Conservation (phyloP, 2,329 filamentous ascomycete species). For the Ascosphaera apis region DNA sequence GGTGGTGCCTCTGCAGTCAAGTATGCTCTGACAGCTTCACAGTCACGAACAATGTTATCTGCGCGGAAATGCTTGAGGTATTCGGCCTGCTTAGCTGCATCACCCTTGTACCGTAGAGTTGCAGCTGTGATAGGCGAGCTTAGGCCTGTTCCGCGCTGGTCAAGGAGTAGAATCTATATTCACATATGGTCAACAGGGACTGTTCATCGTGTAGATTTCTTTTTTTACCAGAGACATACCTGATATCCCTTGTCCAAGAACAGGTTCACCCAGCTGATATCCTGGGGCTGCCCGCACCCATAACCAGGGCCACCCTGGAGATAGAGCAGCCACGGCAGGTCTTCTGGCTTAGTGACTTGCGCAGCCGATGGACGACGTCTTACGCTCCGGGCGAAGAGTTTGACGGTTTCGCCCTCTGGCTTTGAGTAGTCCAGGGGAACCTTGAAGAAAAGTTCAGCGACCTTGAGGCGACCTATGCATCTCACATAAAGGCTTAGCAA, state of each 20-base stretch:
- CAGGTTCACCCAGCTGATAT: constrained; percentile 44
- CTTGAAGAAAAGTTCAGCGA: constrained; percentile 68
- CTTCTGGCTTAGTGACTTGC: constrained; percentile 20
- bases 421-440: constrained; percentile 60
- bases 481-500: not conserved
- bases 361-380: constrained; percentile 25
- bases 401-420: constrained; percentile 36
- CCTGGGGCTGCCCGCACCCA: constrained; percentile 51
- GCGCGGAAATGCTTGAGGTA: constrained; percentile 73
- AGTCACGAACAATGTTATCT: constrained; percentile 74
- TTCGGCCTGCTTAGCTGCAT: constrained; percentile 43
- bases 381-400: constrained; percentile 56
- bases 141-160: constrained; percentile 73
- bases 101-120: constrained; percentile 43
- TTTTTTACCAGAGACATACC: constrained; percentile 16
- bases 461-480: constrained; percentile 40
- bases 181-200: not conserved
- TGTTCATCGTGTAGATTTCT: not conserved
- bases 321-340: constrained; percentile 41
- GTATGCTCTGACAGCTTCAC: constrained; percentile 58
- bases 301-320: constrained; percentile 73
- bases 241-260: constrained; percentile 66
- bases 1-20: constrained; percentile 47
- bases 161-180: constrained; percentile 43
- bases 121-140: constrained; percentile 57